Conservation (phyloP, 345 rosid species). For the Tarenaya hassleriana region DNA sequence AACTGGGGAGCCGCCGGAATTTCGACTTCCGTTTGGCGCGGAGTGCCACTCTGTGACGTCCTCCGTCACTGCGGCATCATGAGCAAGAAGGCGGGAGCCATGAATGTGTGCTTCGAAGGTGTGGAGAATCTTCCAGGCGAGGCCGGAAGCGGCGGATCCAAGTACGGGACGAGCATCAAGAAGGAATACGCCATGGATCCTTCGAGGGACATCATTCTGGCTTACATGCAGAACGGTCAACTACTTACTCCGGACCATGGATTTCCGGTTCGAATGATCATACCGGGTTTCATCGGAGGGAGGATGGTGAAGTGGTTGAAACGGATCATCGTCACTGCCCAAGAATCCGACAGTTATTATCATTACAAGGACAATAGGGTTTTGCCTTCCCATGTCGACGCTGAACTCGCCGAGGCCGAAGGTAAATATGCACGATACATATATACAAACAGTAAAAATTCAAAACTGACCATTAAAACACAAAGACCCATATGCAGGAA, state of each 20-base stretch:
- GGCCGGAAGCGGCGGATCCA: constrained; percentile 80
- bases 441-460: too few species aligned
- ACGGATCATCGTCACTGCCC: constrained; percentile 59
- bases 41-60: constrained; percentile 52
- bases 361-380: constrained; percentile 82
- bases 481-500: too few species aligned
- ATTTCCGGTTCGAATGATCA: constrained; percentile 67
- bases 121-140: constrained; percentile 86
- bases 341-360: constrained; percentile 66
- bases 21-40: constrained; percentile 81
- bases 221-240: constrained; percentile 94
- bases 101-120: constrained; percentile 87
- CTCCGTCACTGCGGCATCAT: constrained; percentile 61
- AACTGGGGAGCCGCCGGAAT: constrained; percentile 87
- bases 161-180: constrained; percentile 75
- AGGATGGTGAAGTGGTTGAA: constrained; percentile 95
- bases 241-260: constrained; percentile 80
- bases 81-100: constrained; percentile 49
- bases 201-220: constrained; percentile 66
- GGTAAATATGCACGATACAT: constrained; percentile 45
- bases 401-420: constrained; percentile 82
- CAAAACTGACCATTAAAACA: too few species aligned
- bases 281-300: constrained; percentile 92
- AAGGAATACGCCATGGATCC: constrained; percentile 79
- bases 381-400: constrained; percentile 74